Evolutionary conservation across 2,329 filamentous ascomycete genomes (phyloP).

Genomic region (Geoglossum cookeanum): DNA sequence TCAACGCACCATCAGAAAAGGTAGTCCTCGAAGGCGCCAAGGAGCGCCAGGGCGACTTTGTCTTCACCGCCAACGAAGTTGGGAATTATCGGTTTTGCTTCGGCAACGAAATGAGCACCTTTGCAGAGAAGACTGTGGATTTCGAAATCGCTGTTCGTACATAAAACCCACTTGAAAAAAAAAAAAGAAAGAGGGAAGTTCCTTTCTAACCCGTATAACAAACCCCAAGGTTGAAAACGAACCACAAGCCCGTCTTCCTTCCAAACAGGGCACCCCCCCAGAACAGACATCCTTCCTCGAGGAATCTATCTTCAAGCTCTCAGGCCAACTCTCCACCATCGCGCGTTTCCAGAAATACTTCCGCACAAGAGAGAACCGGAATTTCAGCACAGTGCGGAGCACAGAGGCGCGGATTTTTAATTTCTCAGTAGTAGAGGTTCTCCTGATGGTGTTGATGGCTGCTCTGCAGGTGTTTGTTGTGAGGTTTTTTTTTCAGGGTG

Average conservation of each 20-base stretch:
- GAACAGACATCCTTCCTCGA: constrained; percentile 82
- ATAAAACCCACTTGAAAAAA: background rate
- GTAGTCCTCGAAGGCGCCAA: constrained; percentile 72
- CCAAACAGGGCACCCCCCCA: constrained; percentile 69
- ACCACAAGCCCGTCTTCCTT: constrained; percentile 58
- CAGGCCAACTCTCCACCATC: constrained; percentile 80
- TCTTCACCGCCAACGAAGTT: constrained; percentile 74
- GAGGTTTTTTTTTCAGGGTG: constrained; percentile 93
- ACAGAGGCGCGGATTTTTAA: constrained; percentile 94
- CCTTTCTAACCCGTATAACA: background rate
- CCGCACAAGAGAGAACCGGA: constrained; percentile 93
- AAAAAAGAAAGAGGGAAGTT: too few relatives aligned
- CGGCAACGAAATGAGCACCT: constrained; percentile 95
- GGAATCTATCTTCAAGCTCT: constrained; percentile 90
- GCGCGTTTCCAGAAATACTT: constrained; percentile 98
- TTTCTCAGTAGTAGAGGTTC: constrained; percentile 83
- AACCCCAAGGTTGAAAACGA: constrained; percentile 68
- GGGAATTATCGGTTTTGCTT: constrained; percentile 98
- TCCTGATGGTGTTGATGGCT: constrained; percentile 87
- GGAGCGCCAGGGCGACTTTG: constrained; percentile 90
- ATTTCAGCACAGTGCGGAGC: constrained; percentile 94
- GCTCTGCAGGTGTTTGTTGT: constrained; percentile 93
- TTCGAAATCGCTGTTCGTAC: constrained; percentile 78
- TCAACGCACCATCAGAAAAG: constrained; percentile 64
- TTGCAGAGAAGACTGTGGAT: constrained; percentile 92